These are phyloP conservation scores for Penicillium parvum DNA, from an alignment of 495 filamentous ascomycete genomes.

Conservation along the genomic window DNA sequence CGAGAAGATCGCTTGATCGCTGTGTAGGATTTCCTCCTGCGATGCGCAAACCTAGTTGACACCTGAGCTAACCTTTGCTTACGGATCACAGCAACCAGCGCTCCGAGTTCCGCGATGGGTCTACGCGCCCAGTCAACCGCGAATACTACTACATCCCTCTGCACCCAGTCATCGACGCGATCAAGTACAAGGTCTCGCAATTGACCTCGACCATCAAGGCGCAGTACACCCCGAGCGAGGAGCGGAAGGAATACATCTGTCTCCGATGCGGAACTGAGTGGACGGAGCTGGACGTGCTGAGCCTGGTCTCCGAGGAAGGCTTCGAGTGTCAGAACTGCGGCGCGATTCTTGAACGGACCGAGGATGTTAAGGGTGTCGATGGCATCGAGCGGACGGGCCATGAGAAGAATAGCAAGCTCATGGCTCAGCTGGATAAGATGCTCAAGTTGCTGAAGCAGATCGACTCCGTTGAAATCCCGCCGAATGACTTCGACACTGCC, in stretches of 20 bases:
- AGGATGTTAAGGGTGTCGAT: slow-evolving; percentile 59
- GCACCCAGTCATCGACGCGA: slow-evolving; percentile 88
- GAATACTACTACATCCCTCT: slow-evolving; percentile 98
- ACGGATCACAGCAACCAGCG: slow-evolving; percentile 61
- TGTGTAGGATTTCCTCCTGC: slow-evolving; percentile 49
- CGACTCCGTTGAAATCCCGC: slow-evolving; percentile 75
- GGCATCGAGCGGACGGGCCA: slow-evolving; percentile 60
- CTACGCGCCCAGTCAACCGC: slow-evolving; percentile 72
- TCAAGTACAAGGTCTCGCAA: slow-evolving; percentile 88
- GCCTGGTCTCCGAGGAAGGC: slow-evolving; percentile 55
- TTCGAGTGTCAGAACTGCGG: slow-evolving; percentile 84
- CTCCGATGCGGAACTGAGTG: slow-evolving; percentile 72
- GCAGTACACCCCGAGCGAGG: slow-evolving; percentile 70
- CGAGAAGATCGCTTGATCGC: slow-evolving; percentile 80
- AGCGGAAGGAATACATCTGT: slow-evolving; percentile 89
- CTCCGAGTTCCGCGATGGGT: slow-evolving; percentile 71
- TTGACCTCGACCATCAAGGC: slow-evolving; percentile 80
- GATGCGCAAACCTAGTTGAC: background rate
- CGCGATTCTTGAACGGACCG: slow-evolving; percentile 57
- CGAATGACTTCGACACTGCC: slow-evolving; percentile 81
- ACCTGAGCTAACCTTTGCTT: slow-evolving; percentile 7
- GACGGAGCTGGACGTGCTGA: slow-evolving; percentile 82
- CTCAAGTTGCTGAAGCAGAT: slow-evolving; percentile 81
- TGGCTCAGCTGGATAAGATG: slow-evolving; percentile 80
- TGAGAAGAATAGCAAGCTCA: slow-evolving; percentile 81